A percentile compares a stretch with the other conserved stretches of the same genome.
Conservation (phyloP, 1,284 basidiomycete genomes). For the Moesziomyces sp. region DNA sequence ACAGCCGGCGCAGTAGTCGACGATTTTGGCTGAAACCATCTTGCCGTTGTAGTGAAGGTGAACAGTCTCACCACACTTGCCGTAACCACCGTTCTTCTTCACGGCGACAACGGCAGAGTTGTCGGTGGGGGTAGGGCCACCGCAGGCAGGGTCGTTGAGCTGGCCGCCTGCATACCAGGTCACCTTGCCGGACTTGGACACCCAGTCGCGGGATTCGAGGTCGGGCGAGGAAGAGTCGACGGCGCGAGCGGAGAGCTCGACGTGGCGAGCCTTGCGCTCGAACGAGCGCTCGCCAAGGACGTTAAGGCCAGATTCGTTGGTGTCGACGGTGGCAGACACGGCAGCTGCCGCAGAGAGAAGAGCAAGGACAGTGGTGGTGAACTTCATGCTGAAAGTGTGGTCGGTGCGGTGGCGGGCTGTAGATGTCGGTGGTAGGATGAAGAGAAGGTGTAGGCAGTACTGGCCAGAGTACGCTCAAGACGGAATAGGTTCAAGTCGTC, state of each 20-base stretch:
- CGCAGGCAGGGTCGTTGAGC: conserved; percentile 60
- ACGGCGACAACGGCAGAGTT: conserved; percentile 57
- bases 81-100: conserved; percentile 51
- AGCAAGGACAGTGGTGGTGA: conserved; percentile 41
- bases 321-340: conserved; percentile 40
- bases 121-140: conserved; percentile 56
- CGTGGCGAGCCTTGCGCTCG: conserved; percentile 56
- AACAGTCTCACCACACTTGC: conserved; percentile 59
- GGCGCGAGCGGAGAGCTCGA: conserved; percentile 22
- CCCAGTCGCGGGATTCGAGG: conserved; percentile 47
- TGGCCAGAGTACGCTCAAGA: background rate
- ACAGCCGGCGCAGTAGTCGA: conserved; percentile 59
- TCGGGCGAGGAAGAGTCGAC: conserved; percentile 1
- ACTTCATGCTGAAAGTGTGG: conserved; percentile 46
- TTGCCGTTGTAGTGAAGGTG: conserved; percentile 60
- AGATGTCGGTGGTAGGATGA: background rate
- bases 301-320: conserved; percentile 44
- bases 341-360: conserved; percentile 31
- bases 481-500: background rate
- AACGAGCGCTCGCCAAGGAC: conserved; percentile 46
- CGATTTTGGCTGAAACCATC: conserved; percentile 51
- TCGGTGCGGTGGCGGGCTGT: too few species aligned
- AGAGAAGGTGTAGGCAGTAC: background rate
- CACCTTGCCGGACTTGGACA: conserved; percentile 45
- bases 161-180: conserved; percentile 62